Evolutionary conservation across 2,329 filamentous ascomycete species (phyloP), one percentile per base, ranked within the genome.

Genomic region (Phyllosticta paracitricarpa): DNA sequence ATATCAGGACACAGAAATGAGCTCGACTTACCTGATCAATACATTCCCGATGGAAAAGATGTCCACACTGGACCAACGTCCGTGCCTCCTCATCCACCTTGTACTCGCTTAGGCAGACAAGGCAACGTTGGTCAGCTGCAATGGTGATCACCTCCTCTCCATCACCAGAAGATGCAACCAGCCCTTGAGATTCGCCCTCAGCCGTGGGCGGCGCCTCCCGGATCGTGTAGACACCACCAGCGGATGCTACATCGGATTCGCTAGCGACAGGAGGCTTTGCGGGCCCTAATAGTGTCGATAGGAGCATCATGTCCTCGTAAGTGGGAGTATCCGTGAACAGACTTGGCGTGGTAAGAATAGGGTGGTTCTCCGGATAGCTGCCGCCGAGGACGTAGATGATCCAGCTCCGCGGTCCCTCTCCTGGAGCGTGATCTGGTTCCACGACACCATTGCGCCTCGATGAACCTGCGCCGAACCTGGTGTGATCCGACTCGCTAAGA

Each of bases 331-430:
- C 85, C 19, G 85, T 88, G 69, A 88, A 88, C 10, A 89, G 76
- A 66, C 84, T 87, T 12, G 85, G 86, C 22, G 86, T 87, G 7
- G 85, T 86, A 64, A 88, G 81, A 24, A 87, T 86, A 24, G 85
- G 86, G 69, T 88, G 85, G 65, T 87, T 86, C 66, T 88, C 85
- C 1, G 86, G 85, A 59, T 88, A 82, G 65, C 85, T 87, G 52
- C 85, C 86, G 54, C 85, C 85, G 58, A 89, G 81, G 8, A 89
- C 85, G 68, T 89, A 89, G 59, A 89, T 88, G 67, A 89, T 81
- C 85, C 85, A 89, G 71, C 84, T 88, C 65, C 85, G 77, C 60
- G 83, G 84, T 54, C 79, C 77, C 57, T 78, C 76, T 61, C 84
- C 79, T 24, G 84, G 82, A 63, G 83, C 82, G 63, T 78, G 74